These are phyloP conservation scores for Fusarium vanettenii DNA, from an alignment of 2,329 filamentous ascomycete species.

Conservation along the genomic window DNA sequence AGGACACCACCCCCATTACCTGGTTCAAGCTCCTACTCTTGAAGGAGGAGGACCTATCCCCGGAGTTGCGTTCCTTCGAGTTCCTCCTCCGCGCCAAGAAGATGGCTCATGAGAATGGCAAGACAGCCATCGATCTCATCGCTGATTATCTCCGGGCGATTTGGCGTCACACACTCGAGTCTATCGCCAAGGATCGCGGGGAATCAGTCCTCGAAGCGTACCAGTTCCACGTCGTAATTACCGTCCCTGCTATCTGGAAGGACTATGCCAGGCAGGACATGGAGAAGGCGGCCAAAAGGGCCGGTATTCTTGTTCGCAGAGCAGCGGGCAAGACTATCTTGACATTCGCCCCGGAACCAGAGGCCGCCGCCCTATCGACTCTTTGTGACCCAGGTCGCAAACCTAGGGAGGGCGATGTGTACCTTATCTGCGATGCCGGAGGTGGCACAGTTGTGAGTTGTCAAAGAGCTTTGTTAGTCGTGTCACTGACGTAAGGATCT, in stretches of 20 bases:
- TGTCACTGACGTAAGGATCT: background rate
- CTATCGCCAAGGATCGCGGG: conserved; percentile 6
- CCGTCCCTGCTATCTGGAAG: conserved; percentile 22
- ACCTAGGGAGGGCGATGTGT: conserved; percentile 9
- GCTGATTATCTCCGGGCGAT: conserved; percentile 9
- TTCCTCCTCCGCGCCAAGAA: conserved; percentile 7
- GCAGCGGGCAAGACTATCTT: background rate
- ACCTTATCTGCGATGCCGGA: conserved; percentile 21
- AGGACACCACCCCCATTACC: conserved; percentile 5
- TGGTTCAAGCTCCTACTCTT: conserved; percentile 17
- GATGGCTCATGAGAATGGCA: background rate
- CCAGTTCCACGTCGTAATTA: conserved; percentile 15
- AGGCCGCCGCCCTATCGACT: conserved; percentile 4
- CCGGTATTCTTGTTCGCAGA: conserved; percentile 4
- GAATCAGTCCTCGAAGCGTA: background rate
- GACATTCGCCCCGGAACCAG: background rate
- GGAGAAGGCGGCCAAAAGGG: background rate
- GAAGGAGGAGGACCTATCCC: conserved; percentile 13
- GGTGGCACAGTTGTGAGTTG: conserved; percentile 18
- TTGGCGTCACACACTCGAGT: conserved; percentile 1
- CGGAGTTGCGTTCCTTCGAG: background rate
- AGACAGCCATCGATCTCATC: conserved; percentile 9
- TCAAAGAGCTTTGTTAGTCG: background rate
- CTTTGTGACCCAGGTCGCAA: background rate
- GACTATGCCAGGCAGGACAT: conserved; percentile 12